Evolutionary conservation across 805 yeast species (phyloP).

Genomic region (Sugiyamaella floridensis): DNA sequence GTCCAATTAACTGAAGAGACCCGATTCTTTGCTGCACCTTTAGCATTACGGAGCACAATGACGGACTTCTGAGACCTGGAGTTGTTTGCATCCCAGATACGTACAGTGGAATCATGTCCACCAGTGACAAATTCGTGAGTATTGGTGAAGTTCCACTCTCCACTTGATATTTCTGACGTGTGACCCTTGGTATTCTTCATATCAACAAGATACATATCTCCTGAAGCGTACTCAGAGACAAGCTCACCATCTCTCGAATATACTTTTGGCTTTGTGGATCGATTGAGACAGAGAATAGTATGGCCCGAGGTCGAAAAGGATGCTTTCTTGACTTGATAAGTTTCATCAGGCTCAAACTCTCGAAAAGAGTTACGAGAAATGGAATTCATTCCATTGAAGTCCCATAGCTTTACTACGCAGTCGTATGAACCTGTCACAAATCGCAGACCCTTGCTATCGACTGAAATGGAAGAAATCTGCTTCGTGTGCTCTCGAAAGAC

Average conservation of each 20-base stretch:
- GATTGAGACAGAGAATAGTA: conserved; percentile 21
- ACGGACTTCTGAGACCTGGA: conserved; percentile 23
- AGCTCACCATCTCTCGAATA: conserved; percentile 25
- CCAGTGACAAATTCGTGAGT: conserved; percentile 25
- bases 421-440: conserved; percentile 28
- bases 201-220: conserved; percentile 34
- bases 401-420: conserved; percentile 26
- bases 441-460: conserved; percentile 25
- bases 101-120: conserved; percentile 29
- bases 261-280: conserved; percentile 22
- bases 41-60: conserved; percentile 22
- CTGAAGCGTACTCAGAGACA: conserved; percentile 24
- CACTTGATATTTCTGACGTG: conserved; percentile 26
- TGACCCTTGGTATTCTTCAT: conserved; percentile 34
- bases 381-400: conserved; percentile 31
- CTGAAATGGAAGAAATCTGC: conserved; percentile 21
- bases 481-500: conserved; percentile 20
- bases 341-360: conserved; percentile 24
- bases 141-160: conserved; percentile 26
- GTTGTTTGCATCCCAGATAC: conserved; percentile 31
- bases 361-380: conserved; percentile 20
- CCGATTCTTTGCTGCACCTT: conserved; percentile 17
- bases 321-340: conserved; percentile 20
- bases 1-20: conserved; percentile 17
- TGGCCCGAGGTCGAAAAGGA: conserved; percentile 19